phyloP scores from a whole-genome alignment of 768 basidiomycete genomes.

The Leccinum broughii region DNA sequence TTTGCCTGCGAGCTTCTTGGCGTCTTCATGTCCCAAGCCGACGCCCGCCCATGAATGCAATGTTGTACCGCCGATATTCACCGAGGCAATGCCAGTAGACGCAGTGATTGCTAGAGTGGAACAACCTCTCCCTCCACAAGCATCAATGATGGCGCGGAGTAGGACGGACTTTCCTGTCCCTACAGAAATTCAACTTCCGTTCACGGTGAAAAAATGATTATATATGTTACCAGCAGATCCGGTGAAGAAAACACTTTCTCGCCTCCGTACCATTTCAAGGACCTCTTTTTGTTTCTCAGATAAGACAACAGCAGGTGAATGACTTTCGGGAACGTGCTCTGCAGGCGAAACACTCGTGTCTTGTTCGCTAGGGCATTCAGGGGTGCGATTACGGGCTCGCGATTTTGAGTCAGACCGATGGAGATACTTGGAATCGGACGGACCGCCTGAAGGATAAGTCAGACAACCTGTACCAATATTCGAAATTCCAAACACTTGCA shows the following conservation, averaged over 20 bases:
- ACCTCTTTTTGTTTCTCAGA: constrained; percentile 55
- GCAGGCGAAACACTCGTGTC: neutral
- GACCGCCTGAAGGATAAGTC: constrained; percentile 9
- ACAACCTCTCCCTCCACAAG: constrained; percentile 38
- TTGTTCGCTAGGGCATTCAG: constrained; percentile 3
- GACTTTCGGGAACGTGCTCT: neutral
- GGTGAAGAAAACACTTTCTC: constrained; percentile 79
- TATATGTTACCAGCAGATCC: constrained; percentile 65
- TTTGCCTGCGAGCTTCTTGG: constrained; percentile 54
- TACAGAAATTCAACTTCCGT: constrained; percentile 23
- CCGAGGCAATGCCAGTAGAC: constrained; percentile 75
- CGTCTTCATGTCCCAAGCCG: constrained; percentile 64
- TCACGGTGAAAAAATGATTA: neutral
- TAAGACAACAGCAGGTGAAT: constrained; percentile 34
- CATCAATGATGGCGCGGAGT: constrained; percentile 68
- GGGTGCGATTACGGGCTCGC: neutral
- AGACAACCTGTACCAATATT: neutral
- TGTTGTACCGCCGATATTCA: constrained; percentile 81
- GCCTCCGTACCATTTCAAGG: constrained; percentile 52
- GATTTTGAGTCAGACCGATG: neutral
- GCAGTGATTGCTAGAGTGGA: constrained; percentile 71
- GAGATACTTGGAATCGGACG: neutral
- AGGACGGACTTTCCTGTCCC: constrained; percentile 86
- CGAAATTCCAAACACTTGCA: neutral
- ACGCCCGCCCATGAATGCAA: constrained; percentile 85